Evolutionary conservation across 495 filamentous ascomycete species (phyloP), one percentile per base, ranked within the genome.

Genomic region (Xylaria acuta): DNA sequence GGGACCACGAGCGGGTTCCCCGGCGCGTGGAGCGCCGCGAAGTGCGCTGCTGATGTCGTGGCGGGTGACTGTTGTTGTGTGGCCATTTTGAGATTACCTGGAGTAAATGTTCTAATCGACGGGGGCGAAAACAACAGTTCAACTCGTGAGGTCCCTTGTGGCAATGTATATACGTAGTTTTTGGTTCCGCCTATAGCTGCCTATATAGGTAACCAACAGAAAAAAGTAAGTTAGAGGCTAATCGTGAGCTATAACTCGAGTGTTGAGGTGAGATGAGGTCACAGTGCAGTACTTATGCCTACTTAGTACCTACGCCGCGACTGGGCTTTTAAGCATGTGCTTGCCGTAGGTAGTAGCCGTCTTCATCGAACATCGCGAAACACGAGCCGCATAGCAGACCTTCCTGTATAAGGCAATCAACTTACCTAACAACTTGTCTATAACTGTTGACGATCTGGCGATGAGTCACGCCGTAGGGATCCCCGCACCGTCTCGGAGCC

Each of bases 1-100:
- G 83, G 80, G 38, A 88, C 76, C 22, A 87, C 74, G 25, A 89
- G 71, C 9, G 86, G 85, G 14, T 80, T 56, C 32, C 79, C 77
- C 0, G 86, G 85, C 14, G 66, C 59, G 74, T 88, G 86, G 69
- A 89, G 85, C 18, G 75, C 51, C 12, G 65, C 36, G 65, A 68
- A 43, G 49, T 68, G 49, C 5, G 64, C 69, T 45, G 72, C 82
- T 66, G 36, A 60, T 27, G 64, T 53, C 12, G 64, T 36, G 30
- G 64, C 18, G 45, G 63, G 9, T 12, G 59, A n/a, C n/a, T n/a
- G 41, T 63, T 63, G 59, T 25, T 63, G 59, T 14, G 59, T 38
- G 20, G 60, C 12, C 60, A 64, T 64, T 64, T 43, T 64, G n/a
- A 25, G 12, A 14, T 27, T 64, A 18, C 4, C 8, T 11, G 49